phyloP scores from a whole-genome alignment of 495 filamentous ascomycete genomes.

The Penicillium argentinense region DNA sequence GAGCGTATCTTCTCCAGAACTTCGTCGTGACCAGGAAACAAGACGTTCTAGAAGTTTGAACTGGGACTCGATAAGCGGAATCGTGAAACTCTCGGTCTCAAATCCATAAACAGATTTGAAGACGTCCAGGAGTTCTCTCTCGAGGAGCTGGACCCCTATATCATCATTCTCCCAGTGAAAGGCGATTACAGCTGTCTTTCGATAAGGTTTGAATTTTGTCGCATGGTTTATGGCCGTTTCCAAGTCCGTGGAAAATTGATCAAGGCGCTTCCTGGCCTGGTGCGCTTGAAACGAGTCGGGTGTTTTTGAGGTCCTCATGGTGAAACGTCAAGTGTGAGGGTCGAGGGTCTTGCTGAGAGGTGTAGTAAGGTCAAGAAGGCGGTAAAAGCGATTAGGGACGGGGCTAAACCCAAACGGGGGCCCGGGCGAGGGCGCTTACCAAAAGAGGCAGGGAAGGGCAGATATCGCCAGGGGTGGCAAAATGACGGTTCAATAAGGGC shows the following conservation, averaged over 20 bases:
- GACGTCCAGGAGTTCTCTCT: constrained; percentile 13
- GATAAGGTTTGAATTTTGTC: constrained; percentile 5
- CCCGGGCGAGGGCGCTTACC: background rate
- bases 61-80: constrained; percentile 1
- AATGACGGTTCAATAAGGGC: constrained; percentile 17
- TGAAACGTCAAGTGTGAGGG: background rate
- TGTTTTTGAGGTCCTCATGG: background rate
- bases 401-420: background rate
- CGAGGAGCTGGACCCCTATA: constrained; percentile 2
- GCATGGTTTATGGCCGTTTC: constrained; percentile 3
- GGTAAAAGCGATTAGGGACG: constrained; percentile 1
- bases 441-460: background rate
- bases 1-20: background rate
- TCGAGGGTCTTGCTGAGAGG: no score
- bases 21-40: background rate
- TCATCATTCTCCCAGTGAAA: constrained; percentile 19
- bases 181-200: constrained; percentile 10
- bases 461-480: constrained; percentile 13
- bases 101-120: constrained; percentile 7
- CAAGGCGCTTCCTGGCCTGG: background rate
- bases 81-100: constrained; percentile 2
- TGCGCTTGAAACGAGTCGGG: background rate
- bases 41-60: background rate
- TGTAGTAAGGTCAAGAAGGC: background rate
- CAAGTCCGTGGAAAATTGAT: constrained; percentile 2